phyloP scores from a whole-genome alignment of 805 yeast genomes.

The Danielia reshetovae region DNA sequence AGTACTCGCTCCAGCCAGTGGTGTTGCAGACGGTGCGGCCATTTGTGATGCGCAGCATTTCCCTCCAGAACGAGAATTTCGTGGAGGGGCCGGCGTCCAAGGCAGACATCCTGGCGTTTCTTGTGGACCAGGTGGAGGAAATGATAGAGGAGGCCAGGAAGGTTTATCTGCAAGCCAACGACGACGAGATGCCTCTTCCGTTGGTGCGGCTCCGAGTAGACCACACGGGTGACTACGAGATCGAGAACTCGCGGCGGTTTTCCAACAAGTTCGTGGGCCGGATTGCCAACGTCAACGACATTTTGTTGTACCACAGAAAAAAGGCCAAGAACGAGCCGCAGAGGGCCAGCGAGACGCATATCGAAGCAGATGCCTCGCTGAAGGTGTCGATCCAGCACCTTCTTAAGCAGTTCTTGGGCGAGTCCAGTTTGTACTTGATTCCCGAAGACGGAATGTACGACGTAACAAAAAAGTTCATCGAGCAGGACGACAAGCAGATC shows the following conservation, averaged over 20 bases:
- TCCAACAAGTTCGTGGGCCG: slow-evolving; percentile 86
- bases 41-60: slow-evolving; percentile 66
- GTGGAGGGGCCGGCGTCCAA: slow-evolving; percentile 59
- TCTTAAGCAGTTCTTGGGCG: slow-evolving; percentile 58
- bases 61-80: slow-evolving; percentile 49
- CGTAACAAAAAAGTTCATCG: slow-evolving; percentile 69
- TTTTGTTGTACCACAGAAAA: slow-evolving; percentile 64
- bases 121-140: slow-evolving; percentile 60
- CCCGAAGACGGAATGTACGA: slow-evolving; percentile 71
- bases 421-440: slow-evolving; percentile 62
- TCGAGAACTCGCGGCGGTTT: slow-evolving; percentile 85
- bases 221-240: slow-evolving; percentile 85
- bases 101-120: slow-evolving; percentile 54
- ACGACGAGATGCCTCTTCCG: slow-evolving; percentile 44
- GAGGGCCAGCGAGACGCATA: slow-evolving; percentile 6
- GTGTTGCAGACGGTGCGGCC: slow-evolving; percentile 74
- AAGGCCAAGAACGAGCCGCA: slow-evolving; percentile 21
- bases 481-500: slow-evolving; percentile 76
- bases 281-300: slow-evolving; percentile 89
- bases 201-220: slow-evolving; percentile 80
- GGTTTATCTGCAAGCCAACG: slow-evolving; percentile 32
- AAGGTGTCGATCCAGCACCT: slow-evolving; percentile 45
- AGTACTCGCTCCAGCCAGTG: slow-evolving; percentile 56
- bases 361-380: slow-evolving; percentile 3
- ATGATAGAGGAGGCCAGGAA: slow-evolving; percentile 58